Base-by-base conservation (phyloP, 345 rosid genomes). In the Microcos paniculata region DNA sequence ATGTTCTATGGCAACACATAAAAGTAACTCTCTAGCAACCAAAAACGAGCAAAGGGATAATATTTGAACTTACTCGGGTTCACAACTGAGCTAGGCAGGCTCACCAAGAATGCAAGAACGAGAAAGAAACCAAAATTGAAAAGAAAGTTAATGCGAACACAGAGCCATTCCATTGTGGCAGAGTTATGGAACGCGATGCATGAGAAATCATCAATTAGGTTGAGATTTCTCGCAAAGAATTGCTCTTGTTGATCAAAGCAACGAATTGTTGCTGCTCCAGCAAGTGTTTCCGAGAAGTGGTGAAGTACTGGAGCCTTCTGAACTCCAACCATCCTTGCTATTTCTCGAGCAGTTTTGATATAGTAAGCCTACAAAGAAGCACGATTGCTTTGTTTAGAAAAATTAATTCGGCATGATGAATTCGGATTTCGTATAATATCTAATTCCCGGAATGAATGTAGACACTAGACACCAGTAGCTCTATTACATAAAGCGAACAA, bases 151-250 rank as follows among this genome's bases (percentile, higher is more conserved):
- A 71, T 21, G 24, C 74, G 49, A 35, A 71, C 49, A 35, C 63
- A 53, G 3, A 71, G 15, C 74, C 62, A 71, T 23, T 71, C 62
- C 62, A 71, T 71, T 35, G 62, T 71, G 46, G 49, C 62, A 40
- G 62, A 71, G 63, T 38, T 71, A 38, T 71, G 74, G 49, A 71
- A 71, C 4, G 49, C 35, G 38, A 59, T 71, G 42, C 74, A 14
- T 18, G 62, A 71, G 74, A 71, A 71, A 71, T 71, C 74, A 71
- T 71, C 74, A 4, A 59, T 59, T 24, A 59, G 63, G 18, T 26
- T 63, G 15, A 63, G 42, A 43, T 1, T 63, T 35, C 24, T 63
- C 6, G 23, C 4, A 7, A 63, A 35, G 45, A 63, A 63, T 4
- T 23, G 21, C 10, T 66, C 53, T 66, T 66, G 52, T 43, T 66